These are phyloP conservation scores for Nemania sp. DNA, from an alignment of 2,329 filamentous ascomycete species.

Conservation along the genomic window DNA sequence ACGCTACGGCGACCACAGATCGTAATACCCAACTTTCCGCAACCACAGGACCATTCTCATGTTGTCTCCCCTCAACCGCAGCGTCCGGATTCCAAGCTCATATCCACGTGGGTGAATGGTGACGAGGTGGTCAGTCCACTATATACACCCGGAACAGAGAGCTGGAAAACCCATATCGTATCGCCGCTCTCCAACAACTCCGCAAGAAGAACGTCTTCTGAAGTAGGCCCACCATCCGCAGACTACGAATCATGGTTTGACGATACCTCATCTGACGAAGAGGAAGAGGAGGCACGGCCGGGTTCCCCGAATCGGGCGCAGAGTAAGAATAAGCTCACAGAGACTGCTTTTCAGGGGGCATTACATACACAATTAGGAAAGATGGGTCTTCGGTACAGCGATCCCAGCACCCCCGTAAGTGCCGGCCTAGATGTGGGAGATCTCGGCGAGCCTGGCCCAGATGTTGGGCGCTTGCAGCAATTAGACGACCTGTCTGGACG, in stretches of 20 bases:
- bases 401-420: constrained; percentile 43
- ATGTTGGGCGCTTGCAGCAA: constrained; percentile 20
- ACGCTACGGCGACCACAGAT: constrained; percentile 36
- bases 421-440: constrained; percentile 31
- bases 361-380: constrained; percentile 34
- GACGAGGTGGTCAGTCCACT: constrained; percentile 45
- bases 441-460: constrained; percentile 40
- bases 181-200: constrained; percentile 44
- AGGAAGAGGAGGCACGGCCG: constrained; percentile 1
- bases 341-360: not conserved
- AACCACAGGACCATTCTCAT: constrained; percentile 28
- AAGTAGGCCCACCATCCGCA: constrained; percentile 2
- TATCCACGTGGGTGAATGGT: constrained; percentile 35
- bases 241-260: constrained; percentile 30
- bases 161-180: constrained; percentile 40
- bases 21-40: constrained; percentile 12
- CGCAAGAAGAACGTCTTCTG: constrained; percentile 15
- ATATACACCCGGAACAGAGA: constrained; percentile 35
- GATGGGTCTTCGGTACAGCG: constrained; percentile 43
- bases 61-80: constrained; percentile 42
- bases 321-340: constrained; percentile 8
- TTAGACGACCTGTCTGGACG: constrained; percentile 9
- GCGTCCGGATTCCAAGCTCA: constrained; percentile 37
- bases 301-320: not conserved
- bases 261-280: constrained; percentile 34